Conservation (phyloP, 2,329 filamentous ascomycete species). For the Diaporthe humulicola region DNA sequence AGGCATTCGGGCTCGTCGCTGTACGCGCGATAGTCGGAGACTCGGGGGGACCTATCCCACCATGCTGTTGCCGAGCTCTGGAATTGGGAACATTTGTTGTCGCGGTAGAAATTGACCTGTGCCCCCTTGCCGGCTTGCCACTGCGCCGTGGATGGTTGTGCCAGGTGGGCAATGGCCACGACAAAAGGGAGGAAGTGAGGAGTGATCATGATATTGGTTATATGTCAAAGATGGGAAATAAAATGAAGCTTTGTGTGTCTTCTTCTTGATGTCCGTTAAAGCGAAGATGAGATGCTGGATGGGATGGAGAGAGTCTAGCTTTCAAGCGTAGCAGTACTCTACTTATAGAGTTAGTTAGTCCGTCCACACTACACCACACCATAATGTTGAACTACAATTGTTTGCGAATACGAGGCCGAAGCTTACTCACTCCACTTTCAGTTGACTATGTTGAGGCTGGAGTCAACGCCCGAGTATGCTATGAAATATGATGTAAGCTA, state of each 20-base stretch:
- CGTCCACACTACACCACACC: neutral
- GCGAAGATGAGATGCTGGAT: neutral
- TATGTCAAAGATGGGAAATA: neutral
- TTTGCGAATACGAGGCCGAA: neutral
- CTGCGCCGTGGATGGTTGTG: neutral
- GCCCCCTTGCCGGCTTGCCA: neutral
- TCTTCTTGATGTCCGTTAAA: neutral
- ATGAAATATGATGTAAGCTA: neutral
- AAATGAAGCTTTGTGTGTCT: neutral
- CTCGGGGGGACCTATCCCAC: neutral
- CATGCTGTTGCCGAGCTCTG: neutral
- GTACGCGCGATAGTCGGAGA: neutral
- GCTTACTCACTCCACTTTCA: neutral
- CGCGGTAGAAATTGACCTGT: slow-evolving; percentile 1
- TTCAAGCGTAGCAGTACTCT: neutral
- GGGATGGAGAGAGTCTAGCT: neutral
- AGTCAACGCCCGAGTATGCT: too few species aligned
- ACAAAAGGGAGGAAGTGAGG: neutral
- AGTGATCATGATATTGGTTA: neutral
- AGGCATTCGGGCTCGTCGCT: neutral
- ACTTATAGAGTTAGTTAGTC: neutral
- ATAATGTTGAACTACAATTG: neutral
- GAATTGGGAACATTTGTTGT: neutral
- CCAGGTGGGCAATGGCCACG: neutral
- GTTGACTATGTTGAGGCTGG: neutral